Evolutionary conservation across 2,329 filamentous ascomycete genomes (phyloP).

Genomic region (Monosporascus cannonballus): DNA sequence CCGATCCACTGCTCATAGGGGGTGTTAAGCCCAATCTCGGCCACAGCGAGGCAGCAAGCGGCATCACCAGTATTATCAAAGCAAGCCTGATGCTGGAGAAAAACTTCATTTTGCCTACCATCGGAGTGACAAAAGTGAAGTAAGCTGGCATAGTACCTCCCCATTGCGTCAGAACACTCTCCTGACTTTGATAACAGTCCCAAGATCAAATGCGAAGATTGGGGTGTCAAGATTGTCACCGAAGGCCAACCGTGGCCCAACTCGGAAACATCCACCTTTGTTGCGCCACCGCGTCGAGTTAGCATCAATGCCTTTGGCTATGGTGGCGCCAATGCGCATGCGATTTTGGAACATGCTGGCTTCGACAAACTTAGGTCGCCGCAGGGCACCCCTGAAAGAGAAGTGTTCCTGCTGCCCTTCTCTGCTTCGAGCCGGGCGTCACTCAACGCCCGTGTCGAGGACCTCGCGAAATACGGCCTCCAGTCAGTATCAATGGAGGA

Average conservation of each 20-base stretch:
- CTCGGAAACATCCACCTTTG: not conserved
- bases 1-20: not conserved
- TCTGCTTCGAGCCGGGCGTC: not conserved
- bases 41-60: not conserved
- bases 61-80: not conserved
- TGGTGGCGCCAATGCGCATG: not conserved
- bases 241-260: not conserved
- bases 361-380: not conserved
- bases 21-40: too few species aligned
- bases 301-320: not conserved
- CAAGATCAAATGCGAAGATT: not conserved
- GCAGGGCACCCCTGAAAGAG: not conserved
- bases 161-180: not conserved
- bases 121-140: not conserved
- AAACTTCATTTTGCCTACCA: not conserved
- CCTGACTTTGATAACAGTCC: not conserved
- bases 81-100: not conserved
- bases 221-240: not conserved
- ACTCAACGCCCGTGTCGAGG: not conserved
- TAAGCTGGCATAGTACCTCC: not conserved
- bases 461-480: not conserved
- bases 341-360: not conserved
- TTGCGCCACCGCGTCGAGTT: not conserved
- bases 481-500: not conserved
- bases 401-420: not conserved